phyloP scores from a whole-genome alignment of 768 basidiomycete genomes.

The Pleurotus cornucopiae region DNA sequence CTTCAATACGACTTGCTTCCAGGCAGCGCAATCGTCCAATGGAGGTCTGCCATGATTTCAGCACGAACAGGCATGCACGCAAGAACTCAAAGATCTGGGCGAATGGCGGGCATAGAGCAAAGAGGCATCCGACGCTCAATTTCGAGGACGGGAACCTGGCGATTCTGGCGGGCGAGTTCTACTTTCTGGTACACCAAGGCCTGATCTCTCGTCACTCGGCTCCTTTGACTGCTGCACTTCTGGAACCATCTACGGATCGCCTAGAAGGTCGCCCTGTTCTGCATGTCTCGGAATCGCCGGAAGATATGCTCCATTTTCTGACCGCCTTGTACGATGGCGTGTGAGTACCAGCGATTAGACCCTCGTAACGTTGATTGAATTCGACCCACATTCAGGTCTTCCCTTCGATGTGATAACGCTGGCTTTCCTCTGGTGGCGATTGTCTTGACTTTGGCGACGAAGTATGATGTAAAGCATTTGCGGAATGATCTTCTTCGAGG shows the following conservation, averaged over 20 bases:
- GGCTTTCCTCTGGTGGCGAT: constrained; percentile 52
- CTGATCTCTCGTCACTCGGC: constrained; percentile 61
- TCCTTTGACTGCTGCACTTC: constrained; percentile 34
- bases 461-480: constrained; percentile 57
- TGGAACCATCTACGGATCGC: constrained; percentile 8
- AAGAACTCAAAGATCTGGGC: constrained; percentile 7
- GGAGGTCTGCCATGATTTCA: constrained; percentile 32
- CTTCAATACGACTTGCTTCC: no score
- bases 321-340: constrained; percentile 68
- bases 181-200: constrained; percentile 69
- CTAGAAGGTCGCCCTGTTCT: constrained; percentile 60
- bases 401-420: constrained; percentile 39
- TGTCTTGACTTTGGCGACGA: constrained; percentile 59
- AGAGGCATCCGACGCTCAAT: constrained; percentile 48
- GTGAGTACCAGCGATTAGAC: constrained; percentile 35
- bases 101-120: constrained; percentile 16
- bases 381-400: constrained; percentile 30
- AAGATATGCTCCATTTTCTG: constrained; percentile 56
- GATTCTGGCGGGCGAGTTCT: constrained; percentile 49
- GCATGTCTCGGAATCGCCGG: constrained; percentile 47
- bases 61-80: constrained; percentile 38
- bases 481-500: constrained; percentile 53
- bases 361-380: constrained; percentile 7
- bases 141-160: constrained; percentile 72
- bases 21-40: not conserved